Percentiles rank a stretch among this genome's conserved stretches.
Conservation (phyloP, 2,329 filamentous ascomycete species). For the Ophiostoma australiae region DNA sequence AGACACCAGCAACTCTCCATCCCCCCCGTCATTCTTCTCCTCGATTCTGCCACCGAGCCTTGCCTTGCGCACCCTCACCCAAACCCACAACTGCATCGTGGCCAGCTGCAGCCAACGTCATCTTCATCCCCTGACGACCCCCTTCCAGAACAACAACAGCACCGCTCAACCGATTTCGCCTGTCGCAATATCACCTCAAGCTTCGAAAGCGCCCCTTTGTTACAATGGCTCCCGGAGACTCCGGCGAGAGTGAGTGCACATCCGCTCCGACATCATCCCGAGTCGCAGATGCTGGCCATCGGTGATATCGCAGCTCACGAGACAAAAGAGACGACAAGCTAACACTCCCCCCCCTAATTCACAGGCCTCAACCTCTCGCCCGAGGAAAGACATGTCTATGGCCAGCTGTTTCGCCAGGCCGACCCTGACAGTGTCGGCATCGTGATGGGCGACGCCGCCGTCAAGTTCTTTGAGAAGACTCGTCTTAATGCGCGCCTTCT, state of each 20-base stretch:
- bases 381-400: constrained; percentile 91
- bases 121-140: not conserved
- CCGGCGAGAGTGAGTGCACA: constrained; percentile 31
- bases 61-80: constrained; percentile 15
- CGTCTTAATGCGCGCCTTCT: constrained; percentile 78
- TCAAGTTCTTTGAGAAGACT: constrained; percentile 97
- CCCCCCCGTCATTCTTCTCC: constrained; percentile 10
- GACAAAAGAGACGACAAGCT: not conserved
- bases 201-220: constrained; percentile 16
- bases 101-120: constrained; percentile 10
- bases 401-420: constrained; percentile 86
- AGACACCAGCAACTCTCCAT: not conserved
- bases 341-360: not conserved
- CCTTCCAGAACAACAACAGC: not conserved
- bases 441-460: constrained; percentile 90
- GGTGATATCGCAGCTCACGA: not conserved
- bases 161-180: not conserved
- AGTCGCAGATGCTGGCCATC: not conserved
- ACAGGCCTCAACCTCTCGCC: constrained; percentile 68
- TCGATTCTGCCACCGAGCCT: constrained; percentile 14
- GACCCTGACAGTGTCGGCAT: constrained; percentile 89
- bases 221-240: constrained; percentile 32
- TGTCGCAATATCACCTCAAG: not conserved
- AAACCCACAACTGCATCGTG: constrained; percentile 6
- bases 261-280: not conserved